phyloP scores from a whole-genome alignment of 371 early-diverging fungal species.

The Enterospora canceri region DNA sequence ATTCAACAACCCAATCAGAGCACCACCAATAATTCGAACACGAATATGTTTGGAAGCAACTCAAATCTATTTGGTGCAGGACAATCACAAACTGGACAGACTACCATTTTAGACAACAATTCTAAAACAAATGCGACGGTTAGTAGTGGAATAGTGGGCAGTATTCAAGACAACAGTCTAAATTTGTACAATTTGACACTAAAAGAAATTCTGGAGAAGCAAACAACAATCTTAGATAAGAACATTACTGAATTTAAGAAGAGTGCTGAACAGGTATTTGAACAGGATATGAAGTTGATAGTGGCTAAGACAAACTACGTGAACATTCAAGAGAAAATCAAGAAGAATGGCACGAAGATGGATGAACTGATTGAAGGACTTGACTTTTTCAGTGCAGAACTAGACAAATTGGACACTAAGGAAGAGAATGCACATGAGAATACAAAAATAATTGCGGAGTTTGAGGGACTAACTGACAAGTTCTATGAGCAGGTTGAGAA shows the following conservation, averaged over 20 bases:
- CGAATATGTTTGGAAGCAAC: no score
- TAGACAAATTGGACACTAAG: background rate
- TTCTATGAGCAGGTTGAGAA: slow-evolving; percentile 34
- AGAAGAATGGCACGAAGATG: slow-evolving; percentile 30
- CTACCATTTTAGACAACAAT: background rate
- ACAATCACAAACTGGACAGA: no score
- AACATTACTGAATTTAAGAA: slow-evolving; percentile 39
- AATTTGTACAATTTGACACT: slow-evolving; percentile 35
- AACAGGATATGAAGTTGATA: slow-evolving; percentile 42
- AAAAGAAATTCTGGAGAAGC: slow-evolving; percentile 38
- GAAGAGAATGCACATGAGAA: slow-evolving; percentile 4
- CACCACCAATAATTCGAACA: no score
- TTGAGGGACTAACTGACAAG: slow-evolving; percentile 44
- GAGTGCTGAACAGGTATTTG: slow-evolving; percentile 40
- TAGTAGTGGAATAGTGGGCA: slow-evolving; percentile 6
- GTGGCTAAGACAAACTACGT: slow-evolving; percentile 39
- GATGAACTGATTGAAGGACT: slow-evolving; percentile 38
- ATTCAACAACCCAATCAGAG: no score
- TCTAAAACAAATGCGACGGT: background rate
- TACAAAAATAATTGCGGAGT: slow-evolving; percentile 19
- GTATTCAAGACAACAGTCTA: slow-evolving; percentile 18
- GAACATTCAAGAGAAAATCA: slow-evolving; percentile 17
- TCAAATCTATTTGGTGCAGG: no score
- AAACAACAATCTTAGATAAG: slow-evolving; percentile 40
- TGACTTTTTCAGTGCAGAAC: slow-evolving; percentile 36